Conservation (phyloP, 805 yeast genomes). For the Ogataea paradorogensis region DNA sequence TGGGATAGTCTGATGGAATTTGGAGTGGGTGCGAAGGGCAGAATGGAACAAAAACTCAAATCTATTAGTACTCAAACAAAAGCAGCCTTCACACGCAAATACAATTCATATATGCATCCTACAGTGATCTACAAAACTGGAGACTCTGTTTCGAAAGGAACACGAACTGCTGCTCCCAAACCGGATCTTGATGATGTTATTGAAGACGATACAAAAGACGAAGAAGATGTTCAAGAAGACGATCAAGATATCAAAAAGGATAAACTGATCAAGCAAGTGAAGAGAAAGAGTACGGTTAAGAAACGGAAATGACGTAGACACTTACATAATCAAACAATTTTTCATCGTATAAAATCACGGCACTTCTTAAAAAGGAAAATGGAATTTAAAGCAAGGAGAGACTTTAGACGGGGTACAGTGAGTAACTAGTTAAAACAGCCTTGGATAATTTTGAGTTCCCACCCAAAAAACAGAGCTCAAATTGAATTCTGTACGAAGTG, state of each 20-base stretch:
- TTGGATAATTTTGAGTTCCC: no score
- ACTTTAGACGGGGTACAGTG: neutral
- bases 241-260: conserved; percentile 57
- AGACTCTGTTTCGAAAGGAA: conserved; percentile 45
- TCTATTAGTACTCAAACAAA: conserved; percentile 75
- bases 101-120: conserved; percentile 77
- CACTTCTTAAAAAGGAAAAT: conserved; percentile 6
- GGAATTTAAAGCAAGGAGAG: conserved; percentile 10
- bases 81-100: conserved; percentile 80
- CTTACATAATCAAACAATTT: conserved; percentile 3
- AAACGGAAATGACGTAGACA: conserved; percentile 7
- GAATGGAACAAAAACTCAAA: conserved; percentile 46
- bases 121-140: conserved; percentile 79
- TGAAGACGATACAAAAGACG: conserved; percentile 48
- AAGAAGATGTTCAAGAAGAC: conserved; percentile 37
- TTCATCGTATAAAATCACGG: neutral
- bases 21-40: conserved; percentile 57
- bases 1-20: conserved; percentile 88
- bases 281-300: conserved; percentile 8
- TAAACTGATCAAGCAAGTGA: conserved; percentile 56
- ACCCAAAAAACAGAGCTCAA: no score
- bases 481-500: no score
- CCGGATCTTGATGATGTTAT: conserved; percentile 75
- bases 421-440: neutral
- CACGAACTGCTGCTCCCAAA: conserved; percentile 24